Evolutionary conservation across 2,329 filamentous ascomycete species (phyloP).

Genomic region (Aspergillus pseudonomiae): DNA sequence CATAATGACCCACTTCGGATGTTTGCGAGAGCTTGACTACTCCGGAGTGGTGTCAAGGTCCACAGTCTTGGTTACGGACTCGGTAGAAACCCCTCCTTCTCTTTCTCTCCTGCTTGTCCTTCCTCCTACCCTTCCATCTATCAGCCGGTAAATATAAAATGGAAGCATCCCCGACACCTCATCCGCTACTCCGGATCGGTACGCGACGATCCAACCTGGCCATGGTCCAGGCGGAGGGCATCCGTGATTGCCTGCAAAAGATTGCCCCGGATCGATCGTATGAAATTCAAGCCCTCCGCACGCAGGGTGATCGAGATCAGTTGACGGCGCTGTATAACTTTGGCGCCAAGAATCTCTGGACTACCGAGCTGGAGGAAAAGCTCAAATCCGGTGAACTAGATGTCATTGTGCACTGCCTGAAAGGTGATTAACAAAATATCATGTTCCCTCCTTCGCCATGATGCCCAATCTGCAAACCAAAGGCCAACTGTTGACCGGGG

Average conservation of each 20-base stretch:
- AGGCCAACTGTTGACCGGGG: background rate
- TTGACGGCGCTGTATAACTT: conserved; percentile 80
- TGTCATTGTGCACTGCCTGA: conserved; percentile 82
- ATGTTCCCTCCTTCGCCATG: no score
- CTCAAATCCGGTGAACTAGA: conserved; percentile 70
- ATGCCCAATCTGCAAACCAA: no score
- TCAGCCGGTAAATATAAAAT: no score
- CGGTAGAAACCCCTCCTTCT: no score
- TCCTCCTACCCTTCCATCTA: no score
- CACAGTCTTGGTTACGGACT: no score
- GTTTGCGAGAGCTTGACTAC: no score
- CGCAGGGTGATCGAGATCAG: conserved; percentile 81
- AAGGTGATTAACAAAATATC: conserved; percentile 43
- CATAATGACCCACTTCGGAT: no score
- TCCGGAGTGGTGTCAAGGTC: no score
- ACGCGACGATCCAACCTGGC: conserved; percentile 80
- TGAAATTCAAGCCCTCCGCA: conserved; percentile 71
- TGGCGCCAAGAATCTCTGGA: conserved; percentile 60
- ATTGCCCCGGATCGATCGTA: conserved; percentile 68
- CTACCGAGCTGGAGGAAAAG: conserved; percentile 78
- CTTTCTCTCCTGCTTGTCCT: no score
- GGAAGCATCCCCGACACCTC: background rate
- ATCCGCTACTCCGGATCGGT: conserved; percentile 58
- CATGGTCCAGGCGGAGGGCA: conserved; percentile 73
- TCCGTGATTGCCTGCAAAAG: conserved; percentile 64